Base-by-base conservation (phyloP, 352 stramenopile genomes). In the Phytophthora meadii region DNA sequence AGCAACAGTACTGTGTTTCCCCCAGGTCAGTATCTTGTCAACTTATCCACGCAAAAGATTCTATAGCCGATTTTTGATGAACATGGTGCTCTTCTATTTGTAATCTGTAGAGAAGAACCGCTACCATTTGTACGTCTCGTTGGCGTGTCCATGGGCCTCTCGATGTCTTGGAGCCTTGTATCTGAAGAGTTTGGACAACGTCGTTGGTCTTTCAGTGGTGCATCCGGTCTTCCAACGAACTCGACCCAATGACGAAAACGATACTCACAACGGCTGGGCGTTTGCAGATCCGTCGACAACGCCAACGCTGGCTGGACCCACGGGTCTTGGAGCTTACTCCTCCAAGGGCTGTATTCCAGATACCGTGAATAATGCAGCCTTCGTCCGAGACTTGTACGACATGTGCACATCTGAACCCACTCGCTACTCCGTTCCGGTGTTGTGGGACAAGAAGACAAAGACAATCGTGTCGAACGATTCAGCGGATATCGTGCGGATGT, bases 391-490 rank as follows among this genome's bases (percentile, higher is more conserved):
- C 34, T 65, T 98, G 15, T 98, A 98, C 68, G 84, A 97, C 54
- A 65, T 80, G 46, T 78, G 77, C 34, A 69, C 80, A 30, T 71
- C 77, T 15, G 84, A 76, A 8, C 72, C 64, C 34, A 82, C 81
- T 24, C 97, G 98, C 56, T 98, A 95, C 77, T 94, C 93, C 10
- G 95, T 98, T 44, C 97, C 96, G 22, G 63, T 99, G 0, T 67
- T 99, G 10, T 98, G 88, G 79, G 95, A 99, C 79, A 98, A 95
- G 64, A 97, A 98, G 68, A 67, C 75, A 0, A 73, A 95, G 24
- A 97, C 86, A 6, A 98, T 99, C 67, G 96, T 99, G 11, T 98
- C 92, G 73, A 99, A 98, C 65, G 96, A 99, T 77, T 98, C 88
- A 1, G 86, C 87, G 24, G 95, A 99, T 57, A 98, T 99, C 74